Base-by-base conservation (phyloP, 2,329 filamentous ascomycete species). In the Neofusicoccum parvum region DNA sequence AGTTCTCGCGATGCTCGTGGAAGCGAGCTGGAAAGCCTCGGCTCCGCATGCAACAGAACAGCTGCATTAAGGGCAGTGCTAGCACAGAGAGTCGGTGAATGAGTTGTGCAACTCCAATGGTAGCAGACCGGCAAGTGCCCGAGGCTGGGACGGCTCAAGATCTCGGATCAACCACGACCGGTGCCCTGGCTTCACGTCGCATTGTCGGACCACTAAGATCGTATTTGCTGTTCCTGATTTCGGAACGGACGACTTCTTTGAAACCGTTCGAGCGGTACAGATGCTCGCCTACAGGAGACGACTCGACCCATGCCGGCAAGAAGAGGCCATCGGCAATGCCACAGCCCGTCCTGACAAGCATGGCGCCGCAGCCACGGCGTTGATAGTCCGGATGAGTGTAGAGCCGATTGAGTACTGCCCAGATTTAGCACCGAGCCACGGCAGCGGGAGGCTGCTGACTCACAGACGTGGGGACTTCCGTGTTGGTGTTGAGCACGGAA, bases 311-410 rank as follows among this genome's bases (percentile, higher is more conserved):
- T 0, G 68, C 68, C 5, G 73, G 72, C 9, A 76, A 51, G 43
- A 69, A 73, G 48, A 78, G 70, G 43, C 69, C 68, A 39, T 75
- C 69, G 1, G 68, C 77, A n/a, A 77, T 70, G 7, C 73, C 65
- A 1, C 74, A 74, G 6, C 80, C 78, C 75, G 77, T 81, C 23
- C 73, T 68, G 36, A 80, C 72, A 34, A 81, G 69, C 41, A 78
- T 69, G 39, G 71, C 72, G 1, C 78, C 79, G 1, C 75, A 71
- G 3, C 79, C 79, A 39, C 75, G 74, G 3, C 73, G 70, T 50
- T 79, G 75, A 49, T 74, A 75, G 1, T 73, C 70, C 1, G 79
- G 79, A 37, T 74, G 69, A 2, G 75, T 78, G 64, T 75, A 73
- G 49, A 76, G 67, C 3, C 75, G 74, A 23, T 77, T 70, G 2